Percentiles rank a stretch among this genome's conserved stretches.
phyloP scores from a whole-genome alignment of 2,329 filamentous ascomycete species.

The Xylaria sp. region DNA sequence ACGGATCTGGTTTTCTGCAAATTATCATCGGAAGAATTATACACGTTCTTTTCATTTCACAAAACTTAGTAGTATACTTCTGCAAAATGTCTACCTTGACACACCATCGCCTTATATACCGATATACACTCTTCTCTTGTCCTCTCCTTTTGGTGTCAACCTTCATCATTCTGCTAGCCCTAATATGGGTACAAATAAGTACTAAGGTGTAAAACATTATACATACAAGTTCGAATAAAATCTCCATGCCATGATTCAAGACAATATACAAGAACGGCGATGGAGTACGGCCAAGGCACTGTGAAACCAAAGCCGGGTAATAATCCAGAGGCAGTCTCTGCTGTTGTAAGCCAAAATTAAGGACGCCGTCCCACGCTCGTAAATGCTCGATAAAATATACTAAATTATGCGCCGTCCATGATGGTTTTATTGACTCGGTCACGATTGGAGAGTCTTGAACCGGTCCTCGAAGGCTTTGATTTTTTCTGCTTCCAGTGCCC shows the following conservation, averaged over 20 bases:
- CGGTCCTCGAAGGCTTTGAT: conserved; percentile 61
- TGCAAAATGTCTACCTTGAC: neutral
- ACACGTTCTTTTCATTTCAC: conserved; percentile 17
- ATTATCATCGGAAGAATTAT: neutral
- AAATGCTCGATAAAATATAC: conserved; percentile 36
- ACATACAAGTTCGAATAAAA: conserved; percentile 29
- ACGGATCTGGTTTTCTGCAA: neutral
- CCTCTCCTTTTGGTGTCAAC: conserved; percentile 8
- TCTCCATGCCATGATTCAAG: conserved; percentile 27
- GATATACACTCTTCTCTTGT: conserved; percentile 6
- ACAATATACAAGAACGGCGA: conserved; percentile 33
- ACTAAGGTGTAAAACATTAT: conserved; percentile 37
- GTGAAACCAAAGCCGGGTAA: conserved; percentile 24
- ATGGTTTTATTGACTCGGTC: conserved; percentile 12
- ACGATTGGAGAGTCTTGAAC: conserved; percentile 50
- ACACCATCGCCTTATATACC: neutral
- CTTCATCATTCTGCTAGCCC: conserved; percentile 6
- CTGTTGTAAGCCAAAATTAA: conserved; percentile 29
- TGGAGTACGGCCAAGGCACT: conserved; percentile 18
- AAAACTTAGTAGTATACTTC: conserved; percentile 21
- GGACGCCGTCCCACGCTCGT: conserved; percentile 31
- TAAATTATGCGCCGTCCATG: conserved; percentile 27
- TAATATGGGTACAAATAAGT: conserved; percentile 38
- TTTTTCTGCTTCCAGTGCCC: conserved; percentile 71
- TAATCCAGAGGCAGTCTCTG: conserved; percentile 26